Base-by-base conservation (phyloP, 345 rosid genomes). In the Hevea brasiliensis region DNA sequence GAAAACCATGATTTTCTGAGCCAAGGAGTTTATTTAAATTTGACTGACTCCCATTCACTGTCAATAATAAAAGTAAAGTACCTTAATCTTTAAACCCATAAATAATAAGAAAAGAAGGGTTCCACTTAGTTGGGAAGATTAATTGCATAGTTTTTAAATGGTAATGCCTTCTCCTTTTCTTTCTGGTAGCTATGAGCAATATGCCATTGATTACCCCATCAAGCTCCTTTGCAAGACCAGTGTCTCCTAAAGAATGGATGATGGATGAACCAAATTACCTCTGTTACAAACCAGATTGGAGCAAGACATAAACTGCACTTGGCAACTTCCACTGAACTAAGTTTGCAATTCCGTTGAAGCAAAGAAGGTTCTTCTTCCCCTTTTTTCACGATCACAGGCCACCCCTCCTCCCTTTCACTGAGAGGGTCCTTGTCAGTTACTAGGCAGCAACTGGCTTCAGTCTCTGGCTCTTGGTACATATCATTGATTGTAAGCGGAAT, bases 211-310 rank as follows among this genome's bases (percentile, higher is more conserved):
- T 35, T 61, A 11, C 7, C 47, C 66, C 13, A 64, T 45, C 21
- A 66, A 50, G 56, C 26, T 66, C 70, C 41, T 13, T 4, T 17
- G 17, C 8, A 51, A 27, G 14, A 48, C 23, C 14, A 1, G 7
- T 7, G 4, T 23, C 18, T 18, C 20, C 29, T 56, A 24, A 40
- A 58, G 48, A 17, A 41, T 13, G 40, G 37, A 35, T 14, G 54
- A 69, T 26, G 55, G 4, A 64, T 20, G 12, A 37, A 37, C 40
- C 55, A 41, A 59, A 15, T 72, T 70, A 87, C 94, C 90, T 89
- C 91, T 17, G 91, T 83, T 12, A 71, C 17, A 75, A 89, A 89
- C 94, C 94, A 89, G 72, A 87, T 21, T n/a, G 94, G 94, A 61
- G 91, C 69, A 18, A 89, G 87, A 79, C 72, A 86, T 18, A 87